phyloP scores from a whole-genome alignment of 2,329 filamentous ascomycete species.

The Ceratocystis destructans region DNA sequence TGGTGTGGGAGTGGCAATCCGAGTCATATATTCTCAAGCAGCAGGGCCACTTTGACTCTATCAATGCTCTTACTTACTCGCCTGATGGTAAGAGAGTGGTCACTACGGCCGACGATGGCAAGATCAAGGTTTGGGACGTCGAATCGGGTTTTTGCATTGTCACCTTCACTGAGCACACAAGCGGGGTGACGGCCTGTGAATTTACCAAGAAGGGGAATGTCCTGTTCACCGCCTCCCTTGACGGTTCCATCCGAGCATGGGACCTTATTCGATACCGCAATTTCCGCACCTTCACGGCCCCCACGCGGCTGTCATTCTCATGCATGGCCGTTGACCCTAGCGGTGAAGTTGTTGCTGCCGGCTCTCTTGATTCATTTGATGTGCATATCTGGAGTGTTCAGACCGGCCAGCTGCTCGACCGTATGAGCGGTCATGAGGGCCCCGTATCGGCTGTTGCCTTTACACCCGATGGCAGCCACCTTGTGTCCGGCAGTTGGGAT shows the following conservation, averaged over 20 bases:
- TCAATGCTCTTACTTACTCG: conserved; percentile 87
- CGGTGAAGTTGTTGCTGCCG: conserved; percentile 89
- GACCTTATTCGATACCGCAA: conserved; percentile 92
- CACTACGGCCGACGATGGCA: conserved; percentile 89
- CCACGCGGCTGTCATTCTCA: conserved; percentile 79
- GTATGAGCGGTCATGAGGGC: conserved; percentile 81
- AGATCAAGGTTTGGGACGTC: conserved; percentile 97
- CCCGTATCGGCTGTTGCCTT: conserved; percentile 83
- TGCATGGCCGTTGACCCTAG: conserved; percentile 94
- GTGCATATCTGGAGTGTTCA: conserved; percentile 98
- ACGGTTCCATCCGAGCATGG: conserved; percentile 91
- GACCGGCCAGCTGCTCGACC: conserved; percentile 86
- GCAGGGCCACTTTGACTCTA: conserved; percentile 90
- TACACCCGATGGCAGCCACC: conserved; percentile 65
- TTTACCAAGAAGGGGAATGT: conserved; percentile 94
- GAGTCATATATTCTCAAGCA: conserved; percentile 98
- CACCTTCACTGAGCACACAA: conserved; percentile 93
- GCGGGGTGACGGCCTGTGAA: conserved; percentile 84
- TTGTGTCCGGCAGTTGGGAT: conserved; percentile 94
- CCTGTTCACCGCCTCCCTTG: conserved; percentile 84
- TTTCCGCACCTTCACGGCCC: conserved; percentile 93
- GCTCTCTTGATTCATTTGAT: conserved; percentile 89
- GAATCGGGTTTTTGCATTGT: conserved; percentile 95
- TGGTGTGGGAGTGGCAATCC: conserved; percentile 99
- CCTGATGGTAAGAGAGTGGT: conserved; percentile 88